Conservation (phyloP, 352 stramenopile species). For the Phytophthora hybrid region DNA sequence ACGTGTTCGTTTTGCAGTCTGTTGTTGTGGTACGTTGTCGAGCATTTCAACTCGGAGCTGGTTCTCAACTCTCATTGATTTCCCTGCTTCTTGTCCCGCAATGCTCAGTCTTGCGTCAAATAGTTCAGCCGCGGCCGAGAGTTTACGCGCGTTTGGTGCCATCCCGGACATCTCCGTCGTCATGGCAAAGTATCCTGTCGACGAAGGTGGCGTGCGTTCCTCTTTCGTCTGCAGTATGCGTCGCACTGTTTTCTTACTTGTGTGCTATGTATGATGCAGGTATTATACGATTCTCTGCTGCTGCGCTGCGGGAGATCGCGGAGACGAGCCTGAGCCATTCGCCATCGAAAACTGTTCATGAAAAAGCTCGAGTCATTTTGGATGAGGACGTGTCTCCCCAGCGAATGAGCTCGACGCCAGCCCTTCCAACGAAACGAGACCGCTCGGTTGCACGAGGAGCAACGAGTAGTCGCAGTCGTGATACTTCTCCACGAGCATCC, state of each 20-base stretch:
- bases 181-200: constrained; percentile 77
- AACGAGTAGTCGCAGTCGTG: constrained; percentile 13
- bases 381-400: constrained; percentile 50
- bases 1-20: constrained; percentile 69
- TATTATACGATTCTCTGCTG: constrained; percentile 72
- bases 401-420: constrained; percentile 1
- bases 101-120: constrained; percentile 57
- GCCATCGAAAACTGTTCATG: constrained; percentile 65
- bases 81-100: background rate
- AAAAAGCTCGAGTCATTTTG: constrained; percentile 73
- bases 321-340: constrained; percentile 65
- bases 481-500: constrained; percentile 24
- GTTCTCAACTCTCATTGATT: constrained; percentile 1
- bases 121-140: constrained; percentile 48
- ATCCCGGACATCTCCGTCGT: constrained; percentile 76
- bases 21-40: constrained; percentile 60
- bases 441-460: constrained; percentile 4
- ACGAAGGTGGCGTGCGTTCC: constrained; percentile 53
- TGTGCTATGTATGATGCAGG: constrained; percentile 28
- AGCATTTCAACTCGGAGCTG: background rate
- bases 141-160: constrained; percentile 54
- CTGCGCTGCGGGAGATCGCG: constrained; percentile 65
- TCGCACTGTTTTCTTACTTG: constrained; percentile 4
- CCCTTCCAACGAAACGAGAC: constrained; percentile 12
- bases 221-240: background rate